Evolutionary conservation across 306 rosid genomes (phyloP).

Genomic region (Quercus gilva): DNA sequence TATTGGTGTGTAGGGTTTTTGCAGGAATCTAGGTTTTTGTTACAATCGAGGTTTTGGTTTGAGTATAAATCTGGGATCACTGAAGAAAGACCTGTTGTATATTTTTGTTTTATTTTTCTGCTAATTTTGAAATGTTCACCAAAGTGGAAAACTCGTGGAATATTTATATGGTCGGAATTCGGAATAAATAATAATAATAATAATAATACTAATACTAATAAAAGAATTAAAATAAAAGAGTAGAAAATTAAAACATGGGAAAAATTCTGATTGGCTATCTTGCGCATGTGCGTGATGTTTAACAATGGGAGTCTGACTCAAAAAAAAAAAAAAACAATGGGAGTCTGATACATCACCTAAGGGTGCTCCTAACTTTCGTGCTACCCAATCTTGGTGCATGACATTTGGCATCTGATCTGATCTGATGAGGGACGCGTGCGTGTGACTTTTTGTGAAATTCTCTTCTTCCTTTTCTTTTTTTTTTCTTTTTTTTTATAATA

Average conservation of each 20-base stretch:
- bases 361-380: neutral
- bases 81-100: neutral
- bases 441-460: neutral
- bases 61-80: conserved; percentile 54
- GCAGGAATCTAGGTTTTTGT: conserved; percentile 38
- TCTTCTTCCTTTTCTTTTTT: too few species aligned
- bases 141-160: conserved; percentile 20
- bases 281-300: conserved; percentile 26
- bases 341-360: neutral
- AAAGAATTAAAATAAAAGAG: neutral
- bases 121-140: conserved; percentile 39
- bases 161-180: conserved; percentile 31
- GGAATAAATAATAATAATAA: neutral
- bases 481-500: neutral
- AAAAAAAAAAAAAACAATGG: neutral
- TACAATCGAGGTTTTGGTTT: conserved; percentile 20
- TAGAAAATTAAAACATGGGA: neutral
- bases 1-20: conserved; percentile 32
- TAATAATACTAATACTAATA: neutral
- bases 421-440: neutral
- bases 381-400: conserved; percentile 1
- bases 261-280: conserved; percentile 16
- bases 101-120: neutral
- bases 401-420: conserved; percentile 25
- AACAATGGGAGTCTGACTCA: neutral